These are phyloP conservation scores for Aspergillus saccharolyticus DNA, from an alignment of 495 filamentous ascomycete species.

Conservation along the genomic window DNA sequence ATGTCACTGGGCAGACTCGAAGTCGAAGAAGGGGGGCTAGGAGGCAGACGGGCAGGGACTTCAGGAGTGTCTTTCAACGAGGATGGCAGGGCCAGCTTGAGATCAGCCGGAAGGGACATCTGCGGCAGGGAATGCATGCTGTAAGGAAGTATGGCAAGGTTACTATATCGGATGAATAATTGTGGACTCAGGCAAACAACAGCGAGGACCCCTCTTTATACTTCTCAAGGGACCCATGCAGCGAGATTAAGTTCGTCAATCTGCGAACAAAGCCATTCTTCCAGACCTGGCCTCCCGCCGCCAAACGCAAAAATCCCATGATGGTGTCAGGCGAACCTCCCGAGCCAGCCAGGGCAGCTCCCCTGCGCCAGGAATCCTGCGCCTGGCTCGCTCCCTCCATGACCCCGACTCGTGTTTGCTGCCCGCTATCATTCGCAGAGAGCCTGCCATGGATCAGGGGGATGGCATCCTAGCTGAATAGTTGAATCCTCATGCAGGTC, in stretches of 20 bases:
- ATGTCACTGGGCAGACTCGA: not conserved
- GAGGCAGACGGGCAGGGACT: not conserved
- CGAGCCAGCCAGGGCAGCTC: not conserved
- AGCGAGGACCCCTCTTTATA: not conserved
- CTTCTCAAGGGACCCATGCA: not conserved
- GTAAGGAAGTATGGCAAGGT: not conserved
- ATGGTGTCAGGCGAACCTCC: not conserved
- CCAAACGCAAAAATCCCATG: not conserved
- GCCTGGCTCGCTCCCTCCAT: not conserved
- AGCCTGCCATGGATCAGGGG: not conserved
- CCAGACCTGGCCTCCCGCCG: not conserved
- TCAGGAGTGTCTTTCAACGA: not conserved
- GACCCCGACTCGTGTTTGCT: not conserved
- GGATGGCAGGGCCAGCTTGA: not conserved
- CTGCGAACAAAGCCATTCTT: not conserved
- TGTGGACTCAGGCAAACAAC: not conserved
- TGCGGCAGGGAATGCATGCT: not conserved
- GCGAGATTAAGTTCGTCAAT: not conserved
- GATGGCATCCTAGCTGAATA: not conserved
- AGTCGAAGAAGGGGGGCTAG: not conserved
- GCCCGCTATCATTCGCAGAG: not conserved
- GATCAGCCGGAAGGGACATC: not conserved
- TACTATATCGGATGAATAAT: not conserved
- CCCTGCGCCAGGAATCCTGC: not conserved
- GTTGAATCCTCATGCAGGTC: not conserved